phyloP scores from a whole-genome alignment of 2,329 filamentous ascomycete species.

The Cryphonectria radicalis region DNA sequence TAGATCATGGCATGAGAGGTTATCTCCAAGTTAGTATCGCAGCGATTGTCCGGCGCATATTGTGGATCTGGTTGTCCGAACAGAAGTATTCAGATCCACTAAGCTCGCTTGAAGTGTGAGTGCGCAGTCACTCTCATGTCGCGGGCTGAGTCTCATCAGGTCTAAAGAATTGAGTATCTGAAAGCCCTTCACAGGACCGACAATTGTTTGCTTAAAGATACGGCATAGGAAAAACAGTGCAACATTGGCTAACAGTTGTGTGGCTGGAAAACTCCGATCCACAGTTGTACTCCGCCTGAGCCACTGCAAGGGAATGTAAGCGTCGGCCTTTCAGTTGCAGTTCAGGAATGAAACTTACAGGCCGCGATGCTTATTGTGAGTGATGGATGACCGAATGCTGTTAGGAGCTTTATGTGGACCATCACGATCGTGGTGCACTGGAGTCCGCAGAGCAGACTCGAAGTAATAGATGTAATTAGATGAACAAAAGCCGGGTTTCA shows the following conservation, averaged over 20 bases:
- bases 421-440: not conserved
- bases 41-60: not conserved
- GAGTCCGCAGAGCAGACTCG: not conserved
- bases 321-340: not conserved
- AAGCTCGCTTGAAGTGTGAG: not conserved
- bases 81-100: not conserved
- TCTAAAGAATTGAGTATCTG: not conserved
- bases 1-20: not conserved
- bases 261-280: not conserved
- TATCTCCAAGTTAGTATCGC: not conserved
- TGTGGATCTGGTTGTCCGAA: not conserved
- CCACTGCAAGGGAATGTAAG: not conserved
- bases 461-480: constrained; percentile 1
- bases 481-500: not conserved
- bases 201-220: not conserved
- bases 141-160: not conserved
- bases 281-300: not conserved
- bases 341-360: not conserved
- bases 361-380: not conserved
- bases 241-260: not conserved
- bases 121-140: not conserved
- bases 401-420: not conserved
- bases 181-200: not conserved
- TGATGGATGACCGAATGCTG: not conserved
- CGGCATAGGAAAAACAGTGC: not conserved